These are phyloP conservation scores for Nemania bipapillata DNA, from an alignment of 2,329 filamentous ascomycete genomes.

Conservation along the genomic window DNA sequence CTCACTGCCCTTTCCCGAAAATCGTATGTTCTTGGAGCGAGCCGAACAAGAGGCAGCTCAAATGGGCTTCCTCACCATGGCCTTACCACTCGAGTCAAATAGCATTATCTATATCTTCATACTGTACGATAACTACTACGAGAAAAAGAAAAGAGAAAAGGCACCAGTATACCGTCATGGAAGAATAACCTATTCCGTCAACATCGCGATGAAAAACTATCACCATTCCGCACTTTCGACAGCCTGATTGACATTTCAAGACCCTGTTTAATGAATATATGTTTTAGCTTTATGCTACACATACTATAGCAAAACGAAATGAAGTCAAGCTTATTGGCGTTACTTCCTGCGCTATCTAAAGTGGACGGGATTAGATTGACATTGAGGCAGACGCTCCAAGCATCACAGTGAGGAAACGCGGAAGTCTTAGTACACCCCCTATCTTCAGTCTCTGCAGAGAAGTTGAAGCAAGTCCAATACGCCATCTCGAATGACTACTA, in stretches of 20 bases:
- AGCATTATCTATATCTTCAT: conserved; percentile 48
- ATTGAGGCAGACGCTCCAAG: conserved; percentile 53
- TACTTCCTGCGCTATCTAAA: conserved; percentile 44
- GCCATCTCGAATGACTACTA: too few species aligned
- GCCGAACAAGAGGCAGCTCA: conserved; percentile 59
- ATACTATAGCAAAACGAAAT: conserved; percentile 72
- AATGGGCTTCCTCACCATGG: conserved; percentile 52
- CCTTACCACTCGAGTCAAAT: conserved; percentile 61
- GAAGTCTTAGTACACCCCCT: too few species aligned
- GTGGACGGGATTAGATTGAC: conserved; percentile 57
- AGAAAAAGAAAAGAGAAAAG: conserved; percentile 66
- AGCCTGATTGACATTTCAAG: conserved; percentile 59
- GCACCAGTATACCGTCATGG: conserved; percentile 59
- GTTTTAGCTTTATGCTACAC: conserved; percentile 67
- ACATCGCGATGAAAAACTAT: conserved; percentile 69
- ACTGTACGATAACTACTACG: conserved; percentile 57
- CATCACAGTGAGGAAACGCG: conserved; percentile 57
- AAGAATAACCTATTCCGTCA: too few species aligned
- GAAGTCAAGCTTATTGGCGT: conserved; percentile 61
- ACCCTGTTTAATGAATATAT: conserved; percentile 58
- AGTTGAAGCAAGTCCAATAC: too few species aligned
- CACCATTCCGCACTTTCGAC: conserved; percentile 57
- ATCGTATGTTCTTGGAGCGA: conserved; percentile 59
- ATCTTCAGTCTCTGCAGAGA: too few species aligned
- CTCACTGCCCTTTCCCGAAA: conserved; percentile 39